Evolutionary conservation across 306 rosid species (phyloP), one percentile per base, ranked within the genome.

Genomic region (Pyrus pyrifolia): DNA sequence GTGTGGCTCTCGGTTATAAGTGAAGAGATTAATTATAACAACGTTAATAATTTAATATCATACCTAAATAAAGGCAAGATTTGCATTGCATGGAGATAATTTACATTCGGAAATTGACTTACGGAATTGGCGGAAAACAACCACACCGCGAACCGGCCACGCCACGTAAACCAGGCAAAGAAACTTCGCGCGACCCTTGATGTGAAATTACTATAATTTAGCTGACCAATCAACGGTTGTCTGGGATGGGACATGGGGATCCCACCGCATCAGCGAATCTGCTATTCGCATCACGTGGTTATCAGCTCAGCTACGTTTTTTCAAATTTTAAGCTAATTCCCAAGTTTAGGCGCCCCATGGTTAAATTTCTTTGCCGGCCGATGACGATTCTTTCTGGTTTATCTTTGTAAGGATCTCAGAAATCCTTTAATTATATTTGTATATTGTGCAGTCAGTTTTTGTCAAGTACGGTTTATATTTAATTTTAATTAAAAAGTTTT

Each of bases 161-260:
- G n/a, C 76, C 64, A 64, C 74, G 70, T 81, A 70, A 55, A 42
- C 53, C 23, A 22, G 40, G 1, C 42, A 6, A 73, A 73, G 79
- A 80, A 80, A 60, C 45, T 67, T 73, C 75, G 12, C 8, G 59
- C 51, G 65, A 65, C 69, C 51, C 60, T 68, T 61, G 72, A 2
- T 44, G 59, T 53, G 31, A 35, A 1, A 11, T 11, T 33, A 59
- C 23, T n/a, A 44, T 52, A 42, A 27, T 22, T 14, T 17, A 40
- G 12, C 58, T 19, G 22, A 3, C 30, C 58, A 17, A 17, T 21
- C 15, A 27, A 21, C 51, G 70, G 22, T 11, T 49, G 65, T 59
- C 10, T 8, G 58, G 27, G 8, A 21, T 14, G 22, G 9, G 22
- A 58, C 17, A 44, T 75, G 64, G 19, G 69, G 72, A 15, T n/a